Evolutionary conservation across 345 rosid genomes (phyloP).

Genomic region (Brassica juncea): DNA sequence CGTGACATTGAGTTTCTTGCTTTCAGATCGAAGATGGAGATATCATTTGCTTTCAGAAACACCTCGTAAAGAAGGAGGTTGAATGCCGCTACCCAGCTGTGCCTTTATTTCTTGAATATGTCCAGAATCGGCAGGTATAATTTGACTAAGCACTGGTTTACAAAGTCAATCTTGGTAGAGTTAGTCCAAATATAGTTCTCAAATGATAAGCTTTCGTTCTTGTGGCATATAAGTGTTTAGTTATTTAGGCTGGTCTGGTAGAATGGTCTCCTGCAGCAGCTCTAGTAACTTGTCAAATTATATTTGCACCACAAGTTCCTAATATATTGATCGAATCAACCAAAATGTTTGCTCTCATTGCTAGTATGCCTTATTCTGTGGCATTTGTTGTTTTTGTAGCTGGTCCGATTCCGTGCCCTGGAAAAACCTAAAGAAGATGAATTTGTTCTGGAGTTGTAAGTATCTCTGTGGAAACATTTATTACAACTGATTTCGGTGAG

Average conservation of each 20-base stretch:
- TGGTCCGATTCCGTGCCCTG: slow-evolving; percentile 83
- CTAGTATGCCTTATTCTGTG: not conserved
- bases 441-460: slow-evolving; percentile 92
- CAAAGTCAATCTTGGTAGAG: slow-evolving; percentile 14
- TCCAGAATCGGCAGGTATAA: slow-evolving; percentile 83
- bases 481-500: slow-evolving; percentile 9
- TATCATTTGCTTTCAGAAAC: slow-evolving; percentile 84
- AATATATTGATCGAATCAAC: slow-evolving; percentile 9
- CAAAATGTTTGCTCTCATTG: not conserved
- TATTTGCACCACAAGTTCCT: slow-evolving; percentile 7
- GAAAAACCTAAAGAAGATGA: slow-evolving; percentile 90
- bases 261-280: slow-evolving; percentile 6
- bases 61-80: slow-evolving; percentile 46
- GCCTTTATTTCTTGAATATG: slow-evolving; percentile 82
- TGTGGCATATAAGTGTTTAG: not conserved
- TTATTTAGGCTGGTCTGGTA: slow-evolving; percentile 11
- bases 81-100: slow-evolving; percentile 76
- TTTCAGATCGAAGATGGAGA: slow-evolving; percentile 94
- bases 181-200: not conserved
- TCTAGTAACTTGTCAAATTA: not conserved
- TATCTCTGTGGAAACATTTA: slow-evolving; percentile 26
- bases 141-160: slow-evolving; percentile 7
- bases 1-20: slow-evolving; percentile 19
- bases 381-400: slow-evolving; percentile 46
- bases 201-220: not conserved